Conservation (phyloP, 2,329 filamentous ascomycete species). For the Aspergillus puulaauensis region DNA sequence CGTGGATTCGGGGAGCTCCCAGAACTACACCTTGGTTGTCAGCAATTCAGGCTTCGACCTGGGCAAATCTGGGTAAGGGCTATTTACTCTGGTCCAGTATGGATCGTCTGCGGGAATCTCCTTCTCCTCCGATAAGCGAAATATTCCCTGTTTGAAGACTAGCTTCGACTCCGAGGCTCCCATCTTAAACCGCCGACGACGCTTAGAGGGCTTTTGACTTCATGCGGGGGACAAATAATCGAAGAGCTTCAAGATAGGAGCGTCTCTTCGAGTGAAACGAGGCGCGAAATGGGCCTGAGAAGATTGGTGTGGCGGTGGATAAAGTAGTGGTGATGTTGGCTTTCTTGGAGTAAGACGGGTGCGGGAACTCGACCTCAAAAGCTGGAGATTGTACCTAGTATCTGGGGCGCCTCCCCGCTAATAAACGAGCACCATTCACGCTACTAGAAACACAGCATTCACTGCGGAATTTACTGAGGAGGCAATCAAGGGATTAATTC, state of each 20-base stretch:
- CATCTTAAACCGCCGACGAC: constrained; percentile 57
- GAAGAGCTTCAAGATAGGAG: background rate
- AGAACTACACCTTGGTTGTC: constrained; percentile 65
- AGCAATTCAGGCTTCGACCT: constrained; percentile 14
- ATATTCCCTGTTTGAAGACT: constrained; percentile 98
- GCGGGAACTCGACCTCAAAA: constrained; percentile 19
- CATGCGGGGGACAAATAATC: constrained; percentile 21
- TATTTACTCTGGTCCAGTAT: constrained; percentile 77
- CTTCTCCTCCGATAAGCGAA: constrained; percentile 88
- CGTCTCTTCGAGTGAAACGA: background rate
- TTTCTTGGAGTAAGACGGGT: constrained; percentile 13
- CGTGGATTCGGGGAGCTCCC: constrained; percentile 91
- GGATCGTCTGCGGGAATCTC: constrained; percentile 83
- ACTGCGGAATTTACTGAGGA: background rate
- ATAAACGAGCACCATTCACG: background rate
- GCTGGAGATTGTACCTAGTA: constrained; percentile 7
- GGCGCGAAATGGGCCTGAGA: constrained; percentile 4
- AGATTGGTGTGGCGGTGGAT: constrained; percentile 7
- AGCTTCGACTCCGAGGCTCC: constrained; percentile 98
- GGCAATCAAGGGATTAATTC: background rate
- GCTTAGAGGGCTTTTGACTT: constrained; percentile 24
- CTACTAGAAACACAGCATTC: background rate
- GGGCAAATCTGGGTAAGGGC: constrained; percentile 39
- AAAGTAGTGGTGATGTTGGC: constrained; percentile 21
- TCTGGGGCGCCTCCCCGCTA: background rate